phyloP scores from a whole-genome alignment of 2,329 filamentous ascomycete genomes.

The Neofusicoccum sp. region DNA sequence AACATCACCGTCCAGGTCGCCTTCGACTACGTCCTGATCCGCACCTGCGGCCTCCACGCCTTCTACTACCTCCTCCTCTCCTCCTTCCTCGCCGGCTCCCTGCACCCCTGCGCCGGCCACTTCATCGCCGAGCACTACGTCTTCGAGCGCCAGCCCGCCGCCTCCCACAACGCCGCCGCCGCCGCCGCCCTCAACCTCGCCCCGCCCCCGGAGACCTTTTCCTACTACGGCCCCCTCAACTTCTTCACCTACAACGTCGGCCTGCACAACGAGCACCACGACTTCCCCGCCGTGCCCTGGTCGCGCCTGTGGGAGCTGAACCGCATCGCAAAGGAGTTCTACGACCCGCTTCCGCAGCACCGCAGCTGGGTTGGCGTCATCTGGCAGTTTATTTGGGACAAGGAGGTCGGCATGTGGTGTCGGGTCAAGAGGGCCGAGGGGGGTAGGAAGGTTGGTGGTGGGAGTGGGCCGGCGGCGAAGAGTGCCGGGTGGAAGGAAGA shows the following conservation, averaged over 20 bases:
- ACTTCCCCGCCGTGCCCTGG: constrained; percentile 97
- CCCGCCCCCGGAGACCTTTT: constrained; percentile 86
- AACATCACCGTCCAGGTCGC: constrained; percentile 77
- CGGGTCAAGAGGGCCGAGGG: constrained; percentile 90
- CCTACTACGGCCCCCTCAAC: constrained; percentile 94
- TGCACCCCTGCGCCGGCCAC: constrained; percentile 94
- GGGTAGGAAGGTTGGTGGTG: constrained; percentile 59
- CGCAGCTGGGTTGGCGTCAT: constrained; percentile 91
- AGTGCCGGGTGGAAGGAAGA: constrained; percentile 46
- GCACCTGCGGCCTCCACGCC: constrained; percentile 61
- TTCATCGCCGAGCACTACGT: constrained; percentile 93
- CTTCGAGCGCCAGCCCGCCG: constrained; percentile 53
- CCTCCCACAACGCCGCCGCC: constrained; percentile 57
- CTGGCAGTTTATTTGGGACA: constrained; percentile 93
- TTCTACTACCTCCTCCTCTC: constrained; percentile 84
- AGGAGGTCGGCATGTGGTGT: constrained; percentile 85
- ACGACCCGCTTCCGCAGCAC: constrained; percentile 82
- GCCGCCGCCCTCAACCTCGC: constrained; percentile 30
- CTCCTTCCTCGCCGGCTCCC: constrained; percentile 88
- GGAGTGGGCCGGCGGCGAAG: constrained; percentile 23
- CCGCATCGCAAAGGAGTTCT: constrained; percentile 85
- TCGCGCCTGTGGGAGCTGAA: constrained; percentile 78
- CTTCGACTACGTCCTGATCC: constrained; percentile 75
- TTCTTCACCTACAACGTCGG: constrained; percentile 95
- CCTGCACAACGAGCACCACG: constrained; percentile 97